Conservation (phyloP, 306 rosid species). For the Chamaecrista fasciculata region DNA sequence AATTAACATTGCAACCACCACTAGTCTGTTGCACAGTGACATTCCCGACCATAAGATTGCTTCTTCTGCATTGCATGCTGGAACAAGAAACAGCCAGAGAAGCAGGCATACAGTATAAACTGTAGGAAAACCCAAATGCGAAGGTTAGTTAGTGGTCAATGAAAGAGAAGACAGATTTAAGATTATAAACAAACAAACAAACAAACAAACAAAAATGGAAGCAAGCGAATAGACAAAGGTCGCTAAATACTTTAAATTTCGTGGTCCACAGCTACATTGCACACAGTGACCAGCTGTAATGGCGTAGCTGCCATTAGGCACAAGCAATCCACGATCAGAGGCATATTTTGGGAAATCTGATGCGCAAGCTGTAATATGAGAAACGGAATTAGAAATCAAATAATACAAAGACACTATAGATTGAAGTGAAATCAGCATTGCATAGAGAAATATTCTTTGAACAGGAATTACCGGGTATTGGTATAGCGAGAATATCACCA, state of each 20-base stretch:
- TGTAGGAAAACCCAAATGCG: constrained; percentile 40
- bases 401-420: not conserved
- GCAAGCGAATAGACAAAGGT: constrained; percentile 14
- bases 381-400: constrained; percentile 6
- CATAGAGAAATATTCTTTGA: too few species aligned
- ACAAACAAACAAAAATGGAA: constrained; percentile 9
- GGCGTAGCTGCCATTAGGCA: constrained; percentile 95
- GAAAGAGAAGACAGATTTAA: constrained; percentile 9
- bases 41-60: constrained; percentile 92
- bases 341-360: constrained; percentile 74
- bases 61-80: constrained; percentile 88
- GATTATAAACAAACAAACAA: not conserved
- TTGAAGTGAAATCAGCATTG: not conserved
- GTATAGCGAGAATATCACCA: constrained; percentile 67
- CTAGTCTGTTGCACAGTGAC: constrained; percentile 63
- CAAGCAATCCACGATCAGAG: constrained; percentile 76
- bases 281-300: constrained; percentile 92
- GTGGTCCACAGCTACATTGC: constrained; percentile 96
- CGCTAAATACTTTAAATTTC: constrained; percentile 61
- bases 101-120: constrained; percentile 96
- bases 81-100: constrained; percentile 96
- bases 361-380: constrained; percentile 68
- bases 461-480: constrained; percentile 52
- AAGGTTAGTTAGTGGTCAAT: constrained; percentile 15
- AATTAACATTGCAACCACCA: constrained; percentile 84